These are phyloP conservation scores for Phaeosphaeria sp. DNA, from an alignment of 2,329 filamentous ascomycete genomes.

Conservation along the genomic window DNA sequence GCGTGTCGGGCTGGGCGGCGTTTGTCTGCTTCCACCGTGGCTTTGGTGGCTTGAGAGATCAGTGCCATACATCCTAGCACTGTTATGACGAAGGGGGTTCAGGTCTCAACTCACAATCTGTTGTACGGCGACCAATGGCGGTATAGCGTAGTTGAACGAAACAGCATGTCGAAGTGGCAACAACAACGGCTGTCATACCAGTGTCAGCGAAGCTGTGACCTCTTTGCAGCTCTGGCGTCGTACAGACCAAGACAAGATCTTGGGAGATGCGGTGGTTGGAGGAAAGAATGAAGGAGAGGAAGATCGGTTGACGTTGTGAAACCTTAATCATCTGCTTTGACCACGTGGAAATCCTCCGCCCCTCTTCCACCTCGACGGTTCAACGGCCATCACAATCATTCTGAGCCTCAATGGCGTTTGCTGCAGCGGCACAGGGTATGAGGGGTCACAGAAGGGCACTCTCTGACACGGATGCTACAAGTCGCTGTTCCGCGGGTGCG, in stretches of 20 bases:
- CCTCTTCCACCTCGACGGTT: constrained; percentile 5
- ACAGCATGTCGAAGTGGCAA: constrained; percentile 26
- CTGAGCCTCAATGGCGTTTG: neutral
- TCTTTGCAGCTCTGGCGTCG: constrained; percentile 22
- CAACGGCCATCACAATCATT: constrained; percentile 11
- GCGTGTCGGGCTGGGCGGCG: constrained; percentile 4
- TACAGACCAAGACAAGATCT: constrained; percentile 25
- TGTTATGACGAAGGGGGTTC: constrained; percentile 6
- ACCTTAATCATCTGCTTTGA: constrained; percentile 17
- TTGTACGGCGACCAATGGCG: constrained; percentile 16
- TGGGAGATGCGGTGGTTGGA: constrained; percentile 28
- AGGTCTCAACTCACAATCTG: constrained; percentile 7
- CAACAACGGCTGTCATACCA: constrained; percentile 34
- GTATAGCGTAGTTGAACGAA: constrained; percentile 19
- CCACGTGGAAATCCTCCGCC: constrained; percentile 26
- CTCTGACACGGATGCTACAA: neutral
- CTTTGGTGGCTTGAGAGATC: constrained; percentile 3
- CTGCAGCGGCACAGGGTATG: neutral
- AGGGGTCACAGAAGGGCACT: neutral
- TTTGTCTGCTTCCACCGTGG: constrained; percentile 8
- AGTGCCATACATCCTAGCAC: neutral
- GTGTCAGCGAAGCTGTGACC: constrained; percentile 20
- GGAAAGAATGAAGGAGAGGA: constrained; percentile 24
- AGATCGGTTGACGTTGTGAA: constrained; percentile 22
- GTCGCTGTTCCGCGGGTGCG: neutral